Evolutionary conservation across 208 protist species (phyloP), one percentile per base, ranked within the genome.

Genomic region (Strigomonas culicis): DNA sequence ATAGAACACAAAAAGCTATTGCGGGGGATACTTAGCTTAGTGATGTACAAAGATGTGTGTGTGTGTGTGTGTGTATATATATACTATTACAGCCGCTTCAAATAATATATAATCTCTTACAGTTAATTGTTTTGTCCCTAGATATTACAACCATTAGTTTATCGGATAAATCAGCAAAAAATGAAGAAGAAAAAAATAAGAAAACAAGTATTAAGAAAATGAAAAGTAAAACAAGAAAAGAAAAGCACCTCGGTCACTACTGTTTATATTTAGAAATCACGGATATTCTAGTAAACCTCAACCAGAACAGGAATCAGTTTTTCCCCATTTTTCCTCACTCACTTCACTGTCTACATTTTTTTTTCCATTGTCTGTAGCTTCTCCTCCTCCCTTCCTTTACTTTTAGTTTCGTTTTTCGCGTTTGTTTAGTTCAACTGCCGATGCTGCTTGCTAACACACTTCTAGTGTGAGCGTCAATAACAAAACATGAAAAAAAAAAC

Each of bases 201-300:
- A 64, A 24, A 55, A 28, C 57, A 21, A 66, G 17, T 24, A 4
- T 41, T 30, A 31, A 27, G 49, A 58, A 55, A 66, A 70, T 36
- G 32, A 63, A 60, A 68, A 32, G 66, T 13, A 49, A 36, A 60
- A 65, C 41, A 69, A 66, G 59, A 22, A 60, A 62, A 15, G 36
- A 36, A 28, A 64, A 36, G 43, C 17, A 24, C 32, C 43, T 32
- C 43, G 1, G 43, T 43, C 17, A 47, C 43, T 11, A 21, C 19
- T 46, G 15, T n/a, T n/a, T 63, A 41, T 55, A 41, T 63, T 22
- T 31, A n/a, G 49, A 28, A 47, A 65, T 43, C 43, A 28, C 10
- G 13, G 47, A 53, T 13, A n/a, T 41, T 28, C 28, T 63, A 21
- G 27, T 25, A 43, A 56, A 30, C 10, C 6, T 8, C 13, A 59